Evolutionary conservation across 2,329 filamentous ascomycete genomes (phyloP).

Genomic region (Aspergillus aculeatinus): DNA sequence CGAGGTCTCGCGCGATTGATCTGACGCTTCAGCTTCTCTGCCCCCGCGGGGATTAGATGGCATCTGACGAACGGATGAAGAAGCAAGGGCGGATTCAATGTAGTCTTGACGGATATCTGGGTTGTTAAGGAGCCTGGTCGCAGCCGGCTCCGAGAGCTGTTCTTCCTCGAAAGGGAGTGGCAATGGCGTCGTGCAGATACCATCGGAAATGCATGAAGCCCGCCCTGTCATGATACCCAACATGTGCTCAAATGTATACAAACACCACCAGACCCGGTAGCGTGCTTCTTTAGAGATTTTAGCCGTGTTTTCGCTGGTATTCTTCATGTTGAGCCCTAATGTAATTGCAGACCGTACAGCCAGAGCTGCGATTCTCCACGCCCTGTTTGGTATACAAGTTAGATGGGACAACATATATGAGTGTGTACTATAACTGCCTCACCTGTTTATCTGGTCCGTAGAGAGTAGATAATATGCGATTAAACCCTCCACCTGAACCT

Average conservation of each 20-base stretch:
- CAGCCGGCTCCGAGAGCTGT: slow-evolving; percentile 33
- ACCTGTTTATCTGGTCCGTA: slow-evolving; percentile 47
- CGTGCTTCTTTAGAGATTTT: slow-evolving; percentile 45
- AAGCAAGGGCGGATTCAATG: slow-evolving; percentile 33
- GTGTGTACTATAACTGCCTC: slow-evolving; percentile 10
- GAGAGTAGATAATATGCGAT: slow-evolving; percentile 46
- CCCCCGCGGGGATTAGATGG: slow-evolving; percentile 31
- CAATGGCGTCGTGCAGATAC: slow-evolving; percentile 45
- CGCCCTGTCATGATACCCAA: slow-evolving; percentile 49
- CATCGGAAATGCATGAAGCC: slow-evolving; percentile 43
- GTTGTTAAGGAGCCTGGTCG: slow-evolving; percentile 35
- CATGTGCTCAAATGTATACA: slow-evolving; percentile 46
- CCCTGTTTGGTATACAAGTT: slow-evolving; percentile 22
- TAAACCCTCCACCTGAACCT: slow-evolving; percentile 46
- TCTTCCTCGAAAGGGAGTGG: slow-evolving; percentile 45
- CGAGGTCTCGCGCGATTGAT: slow-evolving; percentile 27
- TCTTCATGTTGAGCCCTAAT: slow-evolving; percentile 48
- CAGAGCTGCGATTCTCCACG: slow-evolving; percentile 44
- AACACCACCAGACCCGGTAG: slow-evolving; percentile 49
- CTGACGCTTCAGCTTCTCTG: slow-evolving; percentile 23
- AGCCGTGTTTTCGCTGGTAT: slow-evolving; percentile 37
- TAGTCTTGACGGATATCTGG: slow-evolving; percentile 31
- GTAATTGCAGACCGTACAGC: slow-evolving; percentile 45
- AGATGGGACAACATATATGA: background rate
- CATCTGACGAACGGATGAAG: slow-evolving; percentile 32